A percentile compares a stretch with the other conserved stretches of the same genome.
phyloP scores from a whole-genome alignment of 768 basidiomycete genomes.

The Serendipita sp. region DNA sequence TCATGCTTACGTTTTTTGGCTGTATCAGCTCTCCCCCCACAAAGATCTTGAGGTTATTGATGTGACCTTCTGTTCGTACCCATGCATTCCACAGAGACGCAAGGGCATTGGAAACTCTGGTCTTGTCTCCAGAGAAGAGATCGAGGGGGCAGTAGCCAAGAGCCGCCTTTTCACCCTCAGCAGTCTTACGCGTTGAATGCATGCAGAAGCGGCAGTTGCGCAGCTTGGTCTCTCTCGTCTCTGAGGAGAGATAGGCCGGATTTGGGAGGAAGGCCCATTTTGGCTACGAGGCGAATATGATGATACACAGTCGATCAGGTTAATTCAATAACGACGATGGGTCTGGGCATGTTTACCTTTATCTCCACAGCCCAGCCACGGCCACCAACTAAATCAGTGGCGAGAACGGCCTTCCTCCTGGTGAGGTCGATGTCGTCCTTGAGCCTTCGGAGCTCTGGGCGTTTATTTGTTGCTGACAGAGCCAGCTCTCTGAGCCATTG shows the following conservation, averaged over 20 bases:
- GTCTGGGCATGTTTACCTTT: slow-evolving; percentile 39
- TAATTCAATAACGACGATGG: neutral
- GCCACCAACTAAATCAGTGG: slow-evolving; percentile 62
- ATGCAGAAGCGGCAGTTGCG: slow-evolving; percentile 80
- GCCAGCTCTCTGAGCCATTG: slow-evolving; percentile 47
- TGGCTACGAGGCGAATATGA: slow-evolving; percentile 35
- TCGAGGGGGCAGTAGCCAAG: slow-evolving; percentile 76
- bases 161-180: slow-evolving; percentile 23
- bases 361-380: slow-evolving; percentile 66
- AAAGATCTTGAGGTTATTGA: slow-evolving; percentile 78
- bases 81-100: slow-evolving; percentile 55
- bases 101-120: slow-evolving; percentile 51
- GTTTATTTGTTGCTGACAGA: slow-evolving; percentile 25
- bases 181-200: slow-evolving; percentile 45
- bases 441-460: slow-evolving; percentile 40
- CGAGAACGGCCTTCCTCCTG: slow-evolving; percentile 45
- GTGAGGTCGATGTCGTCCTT: slow-evolving; percentile 43
- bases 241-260: slow-evolving; percentile 37
- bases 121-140: slow-evolving; percentile 55
- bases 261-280: slow-evolving; percentile 93
- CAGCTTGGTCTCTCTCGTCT: slow-evolving; percentile 42
- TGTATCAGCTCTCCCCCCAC: slow-evolving; percentile 40
- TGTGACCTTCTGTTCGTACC: slow-evolving; percentile 34
- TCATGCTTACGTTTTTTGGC: slow-evolving; percentile 37
- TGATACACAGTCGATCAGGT: neutral